A percentile compares a stretch with the other conserved stretches of the same genome.
phyloP scores from a whole-genome alignment of 78 protist species.

The Chrysochromulina parva region DNA sequence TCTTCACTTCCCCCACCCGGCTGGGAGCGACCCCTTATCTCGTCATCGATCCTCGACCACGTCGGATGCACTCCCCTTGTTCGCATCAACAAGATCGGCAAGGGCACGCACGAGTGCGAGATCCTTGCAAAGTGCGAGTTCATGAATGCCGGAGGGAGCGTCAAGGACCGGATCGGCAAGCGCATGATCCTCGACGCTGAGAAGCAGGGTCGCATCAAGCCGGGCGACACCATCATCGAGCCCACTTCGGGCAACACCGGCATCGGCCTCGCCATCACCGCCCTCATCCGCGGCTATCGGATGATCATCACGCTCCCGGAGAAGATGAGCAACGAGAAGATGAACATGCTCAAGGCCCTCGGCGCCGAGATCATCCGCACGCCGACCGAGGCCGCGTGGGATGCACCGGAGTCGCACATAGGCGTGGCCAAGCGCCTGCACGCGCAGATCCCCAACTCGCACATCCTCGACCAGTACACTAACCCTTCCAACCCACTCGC shows the following conservation, averaged over 20 bases:
- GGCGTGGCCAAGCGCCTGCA: neutral
- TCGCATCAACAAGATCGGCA: neutral
- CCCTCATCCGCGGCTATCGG: conserved; percentile 81
- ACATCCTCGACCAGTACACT: conserved; percentile 44
- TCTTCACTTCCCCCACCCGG: too few species aligned
- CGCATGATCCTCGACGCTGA: conserved; percentile 29
- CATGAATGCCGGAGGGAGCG: conserved; percentile 95
- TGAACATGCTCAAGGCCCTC: neutral
- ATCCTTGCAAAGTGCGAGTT: conserved; percentile 93
- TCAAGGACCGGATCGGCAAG: conserved; percentile 79
- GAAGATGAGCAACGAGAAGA: conserved; percentile 82
- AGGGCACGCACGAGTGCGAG: too few species aligned
- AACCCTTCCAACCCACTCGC: conserved; percentile 30
- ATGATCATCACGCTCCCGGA: conserved; percentile 94
- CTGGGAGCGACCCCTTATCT: neutral
- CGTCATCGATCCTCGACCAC: conserved; percentile 4
- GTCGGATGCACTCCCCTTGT: conserved; percentile 49
- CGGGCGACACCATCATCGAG: conserved; percentile 93
- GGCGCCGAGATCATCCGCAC: conserved; percentile 92
- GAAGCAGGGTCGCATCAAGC: conserved; percentile 40
- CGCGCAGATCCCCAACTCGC: neutral
- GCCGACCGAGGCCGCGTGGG: conserved; percentile 58
- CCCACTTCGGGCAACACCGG: conserved; percentile 97
- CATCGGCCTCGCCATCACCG: conserved; percentile 93
- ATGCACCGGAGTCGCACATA: conserved; percentile 22